Conservation (phyloP, 192 early-diverging fungal genomes). For the Linderina pennispora region DNA sequence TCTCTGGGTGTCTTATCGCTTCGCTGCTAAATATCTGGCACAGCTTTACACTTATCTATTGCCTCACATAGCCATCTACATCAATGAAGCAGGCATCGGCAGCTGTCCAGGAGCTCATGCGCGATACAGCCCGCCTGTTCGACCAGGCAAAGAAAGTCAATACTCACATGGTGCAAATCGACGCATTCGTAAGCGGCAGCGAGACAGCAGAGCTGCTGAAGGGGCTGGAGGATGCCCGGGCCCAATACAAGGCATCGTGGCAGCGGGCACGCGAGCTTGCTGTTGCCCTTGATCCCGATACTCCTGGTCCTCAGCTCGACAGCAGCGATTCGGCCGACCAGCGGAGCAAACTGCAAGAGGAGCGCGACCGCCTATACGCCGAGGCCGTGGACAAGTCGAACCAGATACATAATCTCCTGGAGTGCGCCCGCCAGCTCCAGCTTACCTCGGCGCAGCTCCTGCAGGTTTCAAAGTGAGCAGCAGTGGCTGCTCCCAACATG, state of each 20-base stretch:
- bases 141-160: conserved; percentile 40
- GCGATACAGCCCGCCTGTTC: conserved; percentile 32
- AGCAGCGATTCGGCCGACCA: background rate
- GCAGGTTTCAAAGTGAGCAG: conserved; percentile 10
- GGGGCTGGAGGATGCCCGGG: conserved; percentile 16
- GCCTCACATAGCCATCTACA: no score
- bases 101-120: conserved; percentile 43
- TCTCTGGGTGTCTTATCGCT: no score
- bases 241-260: conserved; percentile 22
- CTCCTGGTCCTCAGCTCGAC: background rate
- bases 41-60: no score
- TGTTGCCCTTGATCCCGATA: background rate
- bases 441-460: conserved; percentile 36
- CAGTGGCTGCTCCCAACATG: background rate
- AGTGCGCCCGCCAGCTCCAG: conserved; percentile 37
- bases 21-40: no score
- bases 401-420: conserved; percentile 24
- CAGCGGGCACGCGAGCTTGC: conserved; percentile 10
- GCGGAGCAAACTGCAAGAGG: conserved; percentile 4
- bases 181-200: conserved; percentile 17
- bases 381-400: conserved; percentile 28
- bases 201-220: conserved; percentile 10
- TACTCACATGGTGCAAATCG: conserved; percentile 29
- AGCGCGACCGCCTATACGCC: conserved; percentile 13
- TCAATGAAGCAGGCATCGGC: conserved; percentile 25